Percentiles rank a stretch among this genome's conserved stretches.
Evolutionary conservation across 2,329 filamentous ascomycete species (phyloP).

Genomic region (Fusarium torulosum): DNA sequence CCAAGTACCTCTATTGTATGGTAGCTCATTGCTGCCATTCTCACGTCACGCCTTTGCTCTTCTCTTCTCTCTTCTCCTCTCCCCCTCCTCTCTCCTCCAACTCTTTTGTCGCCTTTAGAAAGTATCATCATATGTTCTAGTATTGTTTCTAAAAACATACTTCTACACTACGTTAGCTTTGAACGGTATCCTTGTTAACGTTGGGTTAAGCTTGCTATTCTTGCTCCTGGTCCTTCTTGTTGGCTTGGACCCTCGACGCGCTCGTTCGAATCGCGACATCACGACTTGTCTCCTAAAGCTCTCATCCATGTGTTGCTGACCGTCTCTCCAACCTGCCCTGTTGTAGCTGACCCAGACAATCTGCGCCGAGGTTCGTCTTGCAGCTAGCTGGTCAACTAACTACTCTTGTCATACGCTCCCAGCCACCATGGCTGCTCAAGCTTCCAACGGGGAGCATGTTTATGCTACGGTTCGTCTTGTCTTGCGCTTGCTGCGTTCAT

Average conservation of each 20-base stretch:
- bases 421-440: slow-evolving; percentile 55
- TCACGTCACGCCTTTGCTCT: slow-evolving; percentile 31
- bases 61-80: slow-evolving; percentile 5
- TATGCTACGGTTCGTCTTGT: slow-evolving; percentile 67
- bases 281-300: slow-evolving; percentile 16
- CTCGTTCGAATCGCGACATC: slow-evolving; percentile 31
- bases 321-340: slow-evolving; percentile 26
- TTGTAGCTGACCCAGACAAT: slow-evolving; percentile 43
- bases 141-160: slow-evolving; percentile 13
- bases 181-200: slow-evolving; percentile 13
- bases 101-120: not conserved
- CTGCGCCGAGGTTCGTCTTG: slow-evolving; percentile 39
- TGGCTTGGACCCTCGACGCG: slow-evolving; percentile 34
- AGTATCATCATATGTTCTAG: not conserved
- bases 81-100: slow-evolving; percentile 3
- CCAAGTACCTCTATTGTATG: not conserved
- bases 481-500: slow-evolving; percentile 11
- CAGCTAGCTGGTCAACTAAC: slow-evolving; percentile 41
- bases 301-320: slow-evolving; percentile 46
- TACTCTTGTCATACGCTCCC: slow-evolving; percentile 25
- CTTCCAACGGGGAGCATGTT: slow-evolving; percentile 58
- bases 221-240: slow-evolving; percentile 14
- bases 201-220: slow-evolving; percentile 25
- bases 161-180: not conserved
- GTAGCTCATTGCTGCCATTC: slow-evolving; percentile 13